A percentile compares a stretch with the other conserved stretches of the same genome.
Conservation (phyloP, 1,284 basidiomycete genomes). For the Ceratobasidium sp. region DNA sequence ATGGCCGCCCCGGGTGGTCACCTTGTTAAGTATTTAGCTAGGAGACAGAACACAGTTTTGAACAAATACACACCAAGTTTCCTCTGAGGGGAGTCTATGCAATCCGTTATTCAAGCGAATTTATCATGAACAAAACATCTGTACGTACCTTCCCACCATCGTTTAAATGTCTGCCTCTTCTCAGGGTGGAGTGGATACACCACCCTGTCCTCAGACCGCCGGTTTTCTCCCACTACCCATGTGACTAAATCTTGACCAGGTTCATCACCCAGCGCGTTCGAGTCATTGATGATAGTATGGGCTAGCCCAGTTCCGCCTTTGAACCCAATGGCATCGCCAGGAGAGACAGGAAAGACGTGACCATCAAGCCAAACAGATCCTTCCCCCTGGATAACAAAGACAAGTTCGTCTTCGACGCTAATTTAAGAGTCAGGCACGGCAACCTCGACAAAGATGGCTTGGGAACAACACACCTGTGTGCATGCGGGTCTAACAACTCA, state of each 20-base stretch:
- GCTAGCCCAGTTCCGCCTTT: slow-evolving; percentile 50
- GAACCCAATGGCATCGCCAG: slow-evolving; percentile 50
- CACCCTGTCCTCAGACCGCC: slow-evolving; percentile 46
- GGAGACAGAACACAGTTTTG: not conserved
- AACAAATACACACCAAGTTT: slow-evolving; percentile 6
- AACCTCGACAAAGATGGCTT: slow-evolving; percentile 34
- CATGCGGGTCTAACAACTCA: slow-evolving; percentile 48
- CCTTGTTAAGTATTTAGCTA: not conserved
- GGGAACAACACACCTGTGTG: slow-evolving; percentile 45
- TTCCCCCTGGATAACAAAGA: slow-evolving; percentile 49
- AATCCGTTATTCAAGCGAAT: not conserved
- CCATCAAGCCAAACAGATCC: slow-evolving; percentile 50
- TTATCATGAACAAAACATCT: not conserved
- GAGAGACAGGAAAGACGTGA: slow-evolving; percentile 46
- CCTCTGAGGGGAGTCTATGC: slow-evolving; percentile 14
- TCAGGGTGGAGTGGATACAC: slow-evolving; percentile 49
- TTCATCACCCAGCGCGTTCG: slow-evolving; percentile 45
- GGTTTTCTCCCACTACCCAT: slow-evolving; percentile 50
- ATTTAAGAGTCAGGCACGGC: slow-evolving; percentile 31
- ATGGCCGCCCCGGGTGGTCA: slow-evolving; percentile 9
- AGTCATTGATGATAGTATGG: slow-evolving; percentile 51
- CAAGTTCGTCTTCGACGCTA: slow-evolving; percentile 50
- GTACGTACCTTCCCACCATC: slow-evolving; percentile 50
- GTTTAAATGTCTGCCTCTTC: slow-evolving; percentile 44
- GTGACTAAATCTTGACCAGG: slow-evolving; percentile 49